Evolutionary conservation across 1,284 basidiomycete species (phyloP), one percentile per base, ranked within the genome.

Genomic region (Schizophyllum commune): DNA sequence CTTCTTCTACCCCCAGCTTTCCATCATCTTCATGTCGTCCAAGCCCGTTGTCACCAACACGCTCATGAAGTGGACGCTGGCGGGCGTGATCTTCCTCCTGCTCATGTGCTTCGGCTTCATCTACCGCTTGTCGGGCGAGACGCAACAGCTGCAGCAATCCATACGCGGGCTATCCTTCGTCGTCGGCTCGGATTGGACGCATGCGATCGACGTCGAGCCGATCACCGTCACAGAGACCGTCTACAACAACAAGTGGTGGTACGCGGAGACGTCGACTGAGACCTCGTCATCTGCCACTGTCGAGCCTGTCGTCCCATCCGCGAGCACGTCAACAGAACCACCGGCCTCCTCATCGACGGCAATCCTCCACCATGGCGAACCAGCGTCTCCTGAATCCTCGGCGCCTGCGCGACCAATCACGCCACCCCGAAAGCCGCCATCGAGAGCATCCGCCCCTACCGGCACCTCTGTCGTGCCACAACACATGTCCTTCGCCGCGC

Each of bases 1-100:
- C 59, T 82, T 81, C 66, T 85, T 85, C 69, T 78, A 80, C 67
- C 83, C 86, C 3, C 74, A 74, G 27, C 68, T 88, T 22, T 76
- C 75, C 55, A 63, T 85, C 32, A 66, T 61, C 7, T 56, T 79
- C 19, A 68, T 69, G 57, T 72, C 68, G 22, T 61, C 59, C 39
- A 33, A 59, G 19, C 64, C 64, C 39, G 62, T 57, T 21, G 58
- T 62, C 60, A 21, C 57, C 21, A 60, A 52, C 32, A 7, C 57
- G 20, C 53, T 58, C 34, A 47, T 55, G 20, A 32, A 55, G 53
- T 21, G 20, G 53, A 19, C 53, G 11, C 53, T 55, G 11, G 53
- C 53, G 13, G 53, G 27, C 9, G 53, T 55, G 11, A 19, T 32
- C 20, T 32, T 21, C 20, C 53, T 73, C 52, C 63, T 77, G n/a